These are phyloP conservation scores for Trichoderma breve DNA, from an alignment of 2,329 filamentous ascomycete species.

Conservation along the genomic window DNA sequence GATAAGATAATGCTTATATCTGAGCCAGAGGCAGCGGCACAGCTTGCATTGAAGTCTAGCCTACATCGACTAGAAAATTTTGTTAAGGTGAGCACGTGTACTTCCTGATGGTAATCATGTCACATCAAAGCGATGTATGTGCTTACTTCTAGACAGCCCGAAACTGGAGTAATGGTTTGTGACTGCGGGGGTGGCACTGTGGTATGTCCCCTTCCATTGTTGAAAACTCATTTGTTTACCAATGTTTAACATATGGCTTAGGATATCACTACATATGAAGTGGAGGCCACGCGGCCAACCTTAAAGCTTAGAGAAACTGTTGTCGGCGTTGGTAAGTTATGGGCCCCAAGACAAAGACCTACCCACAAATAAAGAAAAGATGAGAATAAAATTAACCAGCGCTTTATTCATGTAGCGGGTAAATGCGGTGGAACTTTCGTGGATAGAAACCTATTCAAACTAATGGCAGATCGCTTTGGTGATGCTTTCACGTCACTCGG, in stretches of 20 bases:
- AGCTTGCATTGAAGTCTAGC: background rate
- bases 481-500: background rate
- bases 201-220: too few species aligned
- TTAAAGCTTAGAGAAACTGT: background rate
- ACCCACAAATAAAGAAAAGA: too few species aligned
- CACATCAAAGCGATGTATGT: too few species aligned
- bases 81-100: too few species aligned
- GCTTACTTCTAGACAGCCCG: background rate
- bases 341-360: too few species aligned
- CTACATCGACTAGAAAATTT: background rate
- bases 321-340: background rate
- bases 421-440: background rate
- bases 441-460: background rate
- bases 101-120: too few species aligned
- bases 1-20: constrained; percentile 1
- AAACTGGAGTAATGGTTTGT: background rate
- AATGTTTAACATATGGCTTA: background rate
- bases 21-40: background rate
- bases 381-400: too few species aligned
- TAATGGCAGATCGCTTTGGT: background rate
- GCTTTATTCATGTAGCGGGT: too few species aligned
- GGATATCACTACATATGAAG: background rate
- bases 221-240: rapidly evolving
- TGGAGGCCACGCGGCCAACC: background rate
- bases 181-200: background rate